Base-by-base conservation (phyloP, 2,329 filamentous ascomycete genomes). In the Ceratocystis harringtonii region DNA sequence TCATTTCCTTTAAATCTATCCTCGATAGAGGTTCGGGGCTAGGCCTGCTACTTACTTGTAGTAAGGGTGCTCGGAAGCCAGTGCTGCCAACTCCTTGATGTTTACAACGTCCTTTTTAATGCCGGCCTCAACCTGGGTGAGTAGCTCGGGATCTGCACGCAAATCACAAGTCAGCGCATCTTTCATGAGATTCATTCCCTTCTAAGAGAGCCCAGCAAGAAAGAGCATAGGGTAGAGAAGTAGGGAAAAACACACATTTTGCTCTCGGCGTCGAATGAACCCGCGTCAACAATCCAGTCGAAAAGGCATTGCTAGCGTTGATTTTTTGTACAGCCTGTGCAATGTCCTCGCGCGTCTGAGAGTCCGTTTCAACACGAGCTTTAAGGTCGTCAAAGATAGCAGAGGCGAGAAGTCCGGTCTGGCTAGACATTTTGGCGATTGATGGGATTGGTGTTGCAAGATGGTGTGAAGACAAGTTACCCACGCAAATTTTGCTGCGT, bases 1-100 rank as follows among this genome's bases (percentile, higher is more conserved):
- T 25, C 22, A 22, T 50, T 50, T 8, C 7, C 17, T 41, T 10
- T 15, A 4, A 41, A 41, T 41, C 10, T 12, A 41, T 41, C 3
- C 10, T 41, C 10, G 12, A 10, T 41, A 12, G 10, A 41, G 3
- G 28, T 5, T n/a, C 4, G 28, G 28, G 28, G 28, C 28, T 28
- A 28, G 28, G 17, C 32, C 8, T 58, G 8, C 22, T 12, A 62
- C 76, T 60, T 72, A 96, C 82, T 96, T 96, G 84, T 97, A 99
- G 80, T 97, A 99, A 0, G 94, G 92, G 72, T 95, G 87, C 73
- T 89, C 82, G 30, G 90, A 92, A 1, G 92, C 90, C 65, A 89
- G 82, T 65, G 80, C 76, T 68, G 84, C 82, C 57, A 99, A 83
- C 70, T 86, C 84, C 66, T 79, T 77, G 58, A 96, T 81, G 57